Base-by-base conservation (phyloP, 305 asterid species). In the Solanum hybrid region DNA sequence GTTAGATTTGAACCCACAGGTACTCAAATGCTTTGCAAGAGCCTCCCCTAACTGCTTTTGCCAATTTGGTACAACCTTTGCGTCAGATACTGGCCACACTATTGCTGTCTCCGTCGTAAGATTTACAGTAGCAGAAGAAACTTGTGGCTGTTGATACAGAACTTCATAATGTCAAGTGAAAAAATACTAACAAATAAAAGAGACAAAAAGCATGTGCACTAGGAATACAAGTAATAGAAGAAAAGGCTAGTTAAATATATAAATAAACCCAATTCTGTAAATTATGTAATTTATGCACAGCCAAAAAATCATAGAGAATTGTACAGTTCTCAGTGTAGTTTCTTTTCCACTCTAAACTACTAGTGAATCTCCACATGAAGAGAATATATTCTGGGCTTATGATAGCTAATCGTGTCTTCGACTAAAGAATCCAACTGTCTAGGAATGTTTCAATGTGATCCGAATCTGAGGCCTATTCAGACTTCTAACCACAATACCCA, bases 21-120 rank as follows among this genome's bases (percentile, higher is more conserved):
- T 94, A 32, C 97, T 97, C 94, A 97, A 96, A 95, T 97, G 98
- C 91, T 96, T 95, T 20, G 99, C 99, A 90, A 97, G 98, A 78
- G 93, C 95, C 93, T 97, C 98, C 90, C 99, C 99, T 76, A 97
- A 79, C 81, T 95, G 96, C 92, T 92, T 96, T 92, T 88, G 92
- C 99, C 99, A 97, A 92, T 95, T 92, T 51, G 97, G 96, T 87
- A 90, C 92, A 85, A 80, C 95, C 96, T 91, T 96, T 91, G 95
- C 99, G 84, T 97, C 98, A 85, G 98, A 92, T 87, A 93, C 95
- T 84, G 98, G 98, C 99, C 98, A 96, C 88, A 97, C 94, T 79
- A 95, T 88, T 89, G 99, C 99, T 89, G 98, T 95, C 96, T 95
- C 99, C 31, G 98, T 96, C 1, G 98, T 93, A 90, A 96, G 98